These are phyloP conservation scores for Pholiota microspora DNA, from an alignment of 768 basidiomycete species.

Conservation along the genomic window DNA sequence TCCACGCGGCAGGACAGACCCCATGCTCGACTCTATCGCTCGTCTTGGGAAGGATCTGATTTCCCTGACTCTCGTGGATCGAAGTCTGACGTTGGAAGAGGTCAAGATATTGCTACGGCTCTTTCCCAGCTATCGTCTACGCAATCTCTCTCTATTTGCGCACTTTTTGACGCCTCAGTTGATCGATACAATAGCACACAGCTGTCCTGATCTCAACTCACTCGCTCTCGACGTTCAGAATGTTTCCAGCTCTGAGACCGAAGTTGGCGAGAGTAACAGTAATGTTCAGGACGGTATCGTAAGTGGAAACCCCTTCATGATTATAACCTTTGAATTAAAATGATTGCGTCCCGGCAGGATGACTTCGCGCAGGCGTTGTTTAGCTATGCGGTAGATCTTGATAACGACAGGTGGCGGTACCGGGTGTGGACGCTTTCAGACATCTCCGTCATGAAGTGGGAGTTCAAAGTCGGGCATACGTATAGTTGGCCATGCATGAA, in stretches of 20 bases:
- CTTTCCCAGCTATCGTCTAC: constrained; percentile 18
- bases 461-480: constrained; percentile 20
- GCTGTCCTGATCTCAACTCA: constrained; percentile 20
- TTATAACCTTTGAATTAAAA: too few relatives aligned
- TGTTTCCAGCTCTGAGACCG: constrained; percentile 13
- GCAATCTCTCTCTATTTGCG: constrained; percentile 20
- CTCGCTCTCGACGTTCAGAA: constrained; percentile 19
- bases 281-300: constrained; percentile 4
- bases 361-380: constrained; percentile 18
- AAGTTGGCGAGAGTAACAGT: not conserved
- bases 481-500: constrained; percentile 23
- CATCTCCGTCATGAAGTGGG: constrained; percentile 24
- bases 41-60: constrained; percentile 13
- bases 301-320: not conserved
- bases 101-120: constrained; percentile 16
- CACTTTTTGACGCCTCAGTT: constrained; percentile 19
- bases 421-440: constrained; percentile 22
- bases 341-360: too few relatives aligned
- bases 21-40: constrained; percentile 12
- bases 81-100: constrained; percentile 18
- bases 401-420: constrained; percentile 20
- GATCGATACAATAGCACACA: constrained; percentile 22
- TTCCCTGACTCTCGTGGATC: constrained; percentile 21
- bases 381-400: constrained; percentile 19
- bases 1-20: constrained; percentile 2